Evolutionary conservation across 768 basidiomycete species (phyloP).

Genomic region (Obba rivulosa): DNA sequence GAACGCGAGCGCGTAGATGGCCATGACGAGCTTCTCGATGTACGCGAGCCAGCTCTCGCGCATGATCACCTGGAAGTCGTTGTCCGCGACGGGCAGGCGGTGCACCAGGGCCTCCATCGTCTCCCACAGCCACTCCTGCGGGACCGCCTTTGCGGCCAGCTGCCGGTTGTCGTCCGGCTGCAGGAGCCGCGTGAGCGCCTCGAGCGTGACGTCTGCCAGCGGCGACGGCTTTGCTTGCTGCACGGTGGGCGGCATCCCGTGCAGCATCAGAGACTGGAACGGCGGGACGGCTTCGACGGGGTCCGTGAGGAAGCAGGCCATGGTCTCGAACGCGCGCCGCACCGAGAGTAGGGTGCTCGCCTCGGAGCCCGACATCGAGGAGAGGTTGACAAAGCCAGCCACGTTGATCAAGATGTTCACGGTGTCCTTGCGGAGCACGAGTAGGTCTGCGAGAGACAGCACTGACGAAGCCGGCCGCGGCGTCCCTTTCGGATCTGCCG

Average conservation of each 20-base stretch:
- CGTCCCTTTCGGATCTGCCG: slow-evolving; percentile 19
- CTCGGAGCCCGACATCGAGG: slow-evolving; percentile 33
- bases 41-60: slow-evolving; percentile 69
- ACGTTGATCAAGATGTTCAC: slow-evolving; percentile 66
- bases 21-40: slow-evolving; percentile 72
- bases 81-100: slow-evolving; percentile 75
- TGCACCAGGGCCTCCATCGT: slow-evolving; percentile 71
- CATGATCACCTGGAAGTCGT: slow-evolving; percentile 64
- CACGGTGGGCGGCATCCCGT: slow-evolving; percentile 37
- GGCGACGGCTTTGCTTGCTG: slow-evolving; percentile 44
- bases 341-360: slow-evolving; percentile 42
- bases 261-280: slow-evolving; percentile 48
- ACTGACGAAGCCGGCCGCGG: slow-evolving; percentile 42
- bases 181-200: slow-evolving; percentile 75
- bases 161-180: slow-evolving; percentile 77
- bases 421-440: slow-evolving; percentile 72
- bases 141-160: slow-evolving; percentile 57
- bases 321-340: slow-evolving; percentile 55
- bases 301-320: slow-evolving; percentile 75
- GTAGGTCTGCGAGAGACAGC: slow-evolving; percentile 66
- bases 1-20: slow-evolving; percentile 85
- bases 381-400: slow-evolving; percentile 45
- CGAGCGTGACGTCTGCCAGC: slow-evolving; percentile 72
- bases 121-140: slow-evolving; percentile 49
- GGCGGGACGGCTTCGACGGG: slow-evolving; percentile 62